Evolutionary conservation across 106 monocot species (phyloP).

Genomic region (Dendrobium catenatum): DNA sequence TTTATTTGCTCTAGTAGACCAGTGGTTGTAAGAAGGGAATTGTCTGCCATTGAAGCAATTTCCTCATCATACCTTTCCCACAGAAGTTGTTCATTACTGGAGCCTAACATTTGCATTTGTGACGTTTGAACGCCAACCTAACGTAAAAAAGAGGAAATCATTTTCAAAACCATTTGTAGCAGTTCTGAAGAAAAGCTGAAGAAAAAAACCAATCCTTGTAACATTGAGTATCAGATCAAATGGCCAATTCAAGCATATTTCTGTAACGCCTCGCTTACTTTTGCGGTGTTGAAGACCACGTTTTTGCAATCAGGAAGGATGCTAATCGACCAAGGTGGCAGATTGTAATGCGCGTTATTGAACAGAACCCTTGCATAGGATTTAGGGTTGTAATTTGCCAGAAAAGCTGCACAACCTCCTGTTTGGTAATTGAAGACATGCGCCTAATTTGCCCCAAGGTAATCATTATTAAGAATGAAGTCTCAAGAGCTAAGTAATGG

Average conservation of each 20-base stretch:
- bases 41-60: constrained; percentile 51
- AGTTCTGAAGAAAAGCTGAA: not conserved
- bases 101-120: constrained; percentile 80
- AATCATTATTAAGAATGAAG: not conserved
- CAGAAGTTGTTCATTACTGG: constrained; percentile 33
- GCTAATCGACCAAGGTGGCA: constrained; percentile 97
- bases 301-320: constrained; percentile 95
- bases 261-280: constrained; percentile 30
- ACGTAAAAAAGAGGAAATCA: not conserved
- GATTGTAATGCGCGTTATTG: constrained; percentile 79
- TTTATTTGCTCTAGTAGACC: constrained; percentile 94
- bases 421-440: constrained; percentile 66
- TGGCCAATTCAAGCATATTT: not conserved
- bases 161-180: not conserved
- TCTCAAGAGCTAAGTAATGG: not conserved
- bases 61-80: constrained; percentile 98
- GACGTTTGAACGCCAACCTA: constrained; percentile 91
- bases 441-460: constrained; percentile 35
- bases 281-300: constrained; percentile 83
- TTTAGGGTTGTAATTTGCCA: constrained; percentile 72
- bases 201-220: not conserved
- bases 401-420: constrained; percentile 87
- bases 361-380: constrained; percentile 66
- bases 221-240: not conserved
- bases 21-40: constrained; percentile 49